phyloP scores from a whole-genome alignment of 495 filamentous ascomycete genomes.

The Aspergillus sclerotioniger region DNA sequence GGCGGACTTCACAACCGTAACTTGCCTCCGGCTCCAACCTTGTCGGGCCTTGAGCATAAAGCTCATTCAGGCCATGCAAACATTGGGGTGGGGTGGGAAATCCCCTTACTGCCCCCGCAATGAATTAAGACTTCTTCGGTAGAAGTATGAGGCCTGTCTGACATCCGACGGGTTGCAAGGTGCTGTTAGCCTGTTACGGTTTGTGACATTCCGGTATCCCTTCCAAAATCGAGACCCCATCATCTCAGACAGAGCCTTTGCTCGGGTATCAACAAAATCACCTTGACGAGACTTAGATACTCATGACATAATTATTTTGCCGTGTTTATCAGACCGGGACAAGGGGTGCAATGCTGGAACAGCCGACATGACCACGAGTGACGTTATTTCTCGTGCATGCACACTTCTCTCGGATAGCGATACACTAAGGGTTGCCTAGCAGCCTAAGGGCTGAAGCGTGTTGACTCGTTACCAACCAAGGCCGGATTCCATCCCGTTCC shows the following conservation, averaged over 20 bases:
- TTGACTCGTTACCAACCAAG: background rate
- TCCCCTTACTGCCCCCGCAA: background rate
- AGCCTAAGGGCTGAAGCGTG: background rate
- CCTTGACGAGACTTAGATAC: no score
- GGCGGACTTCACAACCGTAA: background rate
- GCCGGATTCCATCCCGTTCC: background rate
- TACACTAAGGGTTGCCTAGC: slow-evolving; percentile 1
- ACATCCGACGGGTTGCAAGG: no score
- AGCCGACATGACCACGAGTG: background rate
- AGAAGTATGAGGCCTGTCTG: no score
- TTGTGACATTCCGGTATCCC: no score
- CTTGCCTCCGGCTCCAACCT: background rate
- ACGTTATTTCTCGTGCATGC: background rate
- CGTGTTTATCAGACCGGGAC: background rate
- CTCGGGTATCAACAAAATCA: no score
- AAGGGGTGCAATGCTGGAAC: background rate
- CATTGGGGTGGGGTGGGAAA: no score
- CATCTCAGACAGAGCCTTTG: no score
- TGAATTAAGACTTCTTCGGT: background rate
- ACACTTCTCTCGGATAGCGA: background rate
- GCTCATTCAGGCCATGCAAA: background rate
- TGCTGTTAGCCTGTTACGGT: no score
- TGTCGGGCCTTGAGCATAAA: background rate
- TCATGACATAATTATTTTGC: no score
- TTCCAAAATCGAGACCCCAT: no score